These are phyloP conservation scores for Microstegium vimineum DNA, from an alignment of 176 grass and related monocot genomes.

Conservation along the genomic window DNA sequence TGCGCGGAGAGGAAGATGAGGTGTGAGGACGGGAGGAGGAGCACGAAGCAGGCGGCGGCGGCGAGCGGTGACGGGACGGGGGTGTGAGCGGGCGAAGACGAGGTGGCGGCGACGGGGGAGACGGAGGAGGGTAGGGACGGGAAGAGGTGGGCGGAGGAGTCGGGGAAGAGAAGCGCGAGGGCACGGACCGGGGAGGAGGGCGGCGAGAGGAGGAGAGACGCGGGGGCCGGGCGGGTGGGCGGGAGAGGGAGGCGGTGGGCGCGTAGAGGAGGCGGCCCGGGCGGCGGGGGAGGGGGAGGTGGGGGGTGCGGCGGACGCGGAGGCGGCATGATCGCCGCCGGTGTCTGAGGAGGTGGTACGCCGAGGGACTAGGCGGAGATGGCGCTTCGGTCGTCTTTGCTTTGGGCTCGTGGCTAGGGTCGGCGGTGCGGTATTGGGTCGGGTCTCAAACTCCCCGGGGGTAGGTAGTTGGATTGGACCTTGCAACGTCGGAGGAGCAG, in stretches of 20 bases:
- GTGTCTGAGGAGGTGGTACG: constrained; percentile 35
- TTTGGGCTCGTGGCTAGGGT: not conserved
- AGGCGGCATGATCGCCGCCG: constrained; percentile 55
- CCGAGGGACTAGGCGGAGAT: constrained; percentile 31
- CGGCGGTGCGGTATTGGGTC: no score
- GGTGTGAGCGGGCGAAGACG: constrained; percentile 26
- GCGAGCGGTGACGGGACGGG: constrained; percentile 52
- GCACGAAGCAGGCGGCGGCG: constrained; percentile 51
- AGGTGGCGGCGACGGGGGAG: constrained; percentile 15
- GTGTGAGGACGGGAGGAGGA: constrained; percentile 48
- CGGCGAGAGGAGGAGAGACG: constrained; percentile 33
- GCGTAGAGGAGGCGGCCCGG: constrained; percentile 29
- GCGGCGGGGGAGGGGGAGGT: constrained; percentile 6
- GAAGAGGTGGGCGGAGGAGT: constrained; percentile 37
- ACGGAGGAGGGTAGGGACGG: constrained; percentile 18
- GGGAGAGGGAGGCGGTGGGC: constrained; percentile 33
- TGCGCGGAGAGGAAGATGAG: constrained; percentile 50
- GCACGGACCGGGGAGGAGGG: constrained; percentile 22
- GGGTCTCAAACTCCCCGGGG: no score
- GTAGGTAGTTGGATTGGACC: no score
- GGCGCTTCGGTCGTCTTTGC: not conserved
- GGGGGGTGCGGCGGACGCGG: constrained; percentile 28
- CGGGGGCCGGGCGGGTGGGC: constrained; percentile 15
- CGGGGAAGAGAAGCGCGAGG: constrained; percentile 42
- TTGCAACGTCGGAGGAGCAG: no score